Evolutionary conservation across 2,329 filamentous ascomycete species (phyloP).

Genomic region (Xylaria arbuscula): DNA sequence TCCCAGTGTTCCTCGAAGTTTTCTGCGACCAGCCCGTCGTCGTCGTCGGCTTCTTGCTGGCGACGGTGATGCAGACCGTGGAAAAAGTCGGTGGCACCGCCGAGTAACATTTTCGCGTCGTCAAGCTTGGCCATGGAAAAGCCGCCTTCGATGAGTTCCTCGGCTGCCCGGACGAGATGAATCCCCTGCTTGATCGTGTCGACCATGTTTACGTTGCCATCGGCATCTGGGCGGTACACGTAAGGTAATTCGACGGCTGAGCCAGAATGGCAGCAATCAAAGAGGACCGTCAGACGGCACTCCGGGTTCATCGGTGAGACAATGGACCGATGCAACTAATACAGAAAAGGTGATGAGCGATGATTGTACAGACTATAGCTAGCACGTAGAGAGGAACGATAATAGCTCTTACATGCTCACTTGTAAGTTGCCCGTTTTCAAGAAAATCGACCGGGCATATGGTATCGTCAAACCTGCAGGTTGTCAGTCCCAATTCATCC

Average conservation of each 20-base stretch:
- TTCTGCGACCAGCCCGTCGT: slow-evolving; percentile 58
- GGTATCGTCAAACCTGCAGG: slow-evolving; percentile 58
- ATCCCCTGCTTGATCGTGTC: slow-evolving; percentile 65
- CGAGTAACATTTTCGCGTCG: slow-evolving; percentile 63
- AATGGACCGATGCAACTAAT: slow-evolving; percentile 60
- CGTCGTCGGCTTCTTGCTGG: slow-evolving; percentile 52
- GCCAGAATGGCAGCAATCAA: slow-evolving; percentile 72
- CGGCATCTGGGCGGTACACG: slow-evolving; percentile 66
- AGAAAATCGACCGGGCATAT: slow-evolving; percentile 66
- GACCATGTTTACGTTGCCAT: slow-evolving; percentile 66
- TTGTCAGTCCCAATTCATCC: slow-evolving; percentile 11
- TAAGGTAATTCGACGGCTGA: slow-evolving; percentile 69
- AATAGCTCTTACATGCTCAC: slow-evolving; percentile 51
- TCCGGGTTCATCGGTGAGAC: slow-evolving; percentile 62
- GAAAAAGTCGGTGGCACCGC: slow-evolving; percentile 66
- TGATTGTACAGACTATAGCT: background rate
- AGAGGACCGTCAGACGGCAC: slow-evolving; percentile 65
- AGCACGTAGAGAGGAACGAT: background rate
- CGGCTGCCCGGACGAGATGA: slow-evolving; percentile 61
- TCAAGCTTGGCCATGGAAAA: slow-evolving; percentile 58
- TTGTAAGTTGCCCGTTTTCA: slow-evolving; percentile 63
- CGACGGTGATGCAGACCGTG: slow-evolving; percentile 60
- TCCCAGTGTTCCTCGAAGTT: slow-evolving; percentile 57
- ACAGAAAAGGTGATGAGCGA: slow-evolving; percentile 5
- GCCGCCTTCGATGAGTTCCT: slow-evolving; percentile 61